Percentiles rank a stretch among this genome's conserved stretches.
Conservation (phyloP, 2,329 filamentous ascomycete species). For the Aspergillus sp. region DNA sequence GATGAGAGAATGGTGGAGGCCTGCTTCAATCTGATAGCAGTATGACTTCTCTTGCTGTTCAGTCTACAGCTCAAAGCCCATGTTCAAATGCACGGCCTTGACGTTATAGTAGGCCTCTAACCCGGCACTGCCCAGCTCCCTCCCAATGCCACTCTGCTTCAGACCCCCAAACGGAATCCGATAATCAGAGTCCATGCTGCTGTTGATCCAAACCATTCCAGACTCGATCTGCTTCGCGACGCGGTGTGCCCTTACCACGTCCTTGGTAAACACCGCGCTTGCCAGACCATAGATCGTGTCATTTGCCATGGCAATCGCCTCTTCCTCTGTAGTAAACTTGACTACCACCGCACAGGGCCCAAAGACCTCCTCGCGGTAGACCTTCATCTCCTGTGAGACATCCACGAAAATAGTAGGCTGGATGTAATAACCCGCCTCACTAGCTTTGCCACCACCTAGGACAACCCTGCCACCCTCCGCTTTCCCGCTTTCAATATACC, state of each 20-base stretch:
- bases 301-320: background rate
- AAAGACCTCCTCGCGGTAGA: background rate
- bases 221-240: slow-evolving; percentile 67
- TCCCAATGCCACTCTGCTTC: slow-evolving; percentile 45
- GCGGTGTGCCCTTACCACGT: background rate
- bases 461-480: too few relatives aligned
- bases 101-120: slow-evolving; percentile 45
- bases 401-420: background rate
- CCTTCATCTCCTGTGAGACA: background rate
- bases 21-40: too few relatives aligned
- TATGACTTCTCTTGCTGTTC: too few relatives aligned
- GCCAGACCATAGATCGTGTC: background rate
- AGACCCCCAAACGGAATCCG: slow-evolving; percentile 50
- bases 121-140: slow-evolving; percentile 44
- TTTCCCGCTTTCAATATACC: too few relatives aligned
- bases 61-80: too few relatives aligned
- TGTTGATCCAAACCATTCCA: slow-evolving; percentile 67
- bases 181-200: slow-evolving; percentile 66
- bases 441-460: background rate
- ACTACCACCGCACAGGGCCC: background rate
- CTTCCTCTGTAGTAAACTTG: background rate
- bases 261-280: background rate
- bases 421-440: background rate
- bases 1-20: too few relatives aligned
- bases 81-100: slow-evolving; percentile 28